Evolutionary conservation across 106 monocot species (phyloP).

Genomic region (Platanthera guangdongensis): DNA sequence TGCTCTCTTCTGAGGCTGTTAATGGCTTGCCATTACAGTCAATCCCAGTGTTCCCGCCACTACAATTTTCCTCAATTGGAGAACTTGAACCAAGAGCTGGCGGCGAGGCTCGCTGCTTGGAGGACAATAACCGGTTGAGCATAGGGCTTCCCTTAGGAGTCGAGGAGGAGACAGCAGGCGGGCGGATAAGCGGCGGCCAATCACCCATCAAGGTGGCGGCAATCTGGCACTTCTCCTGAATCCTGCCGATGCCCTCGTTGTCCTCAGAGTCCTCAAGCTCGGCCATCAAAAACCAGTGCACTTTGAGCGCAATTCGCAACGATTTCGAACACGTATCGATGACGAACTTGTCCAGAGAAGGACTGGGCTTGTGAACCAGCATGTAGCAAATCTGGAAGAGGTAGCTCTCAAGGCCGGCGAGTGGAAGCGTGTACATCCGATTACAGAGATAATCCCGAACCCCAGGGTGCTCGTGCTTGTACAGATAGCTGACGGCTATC

Average conservation of each 20-base stretch:
- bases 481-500: conserved; percentile 99
- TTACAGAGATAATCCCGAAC: conserved; percentile 98
- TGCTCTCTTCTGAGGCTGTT: conserved; percentile 55
- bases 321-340: conserved; percentile 92
- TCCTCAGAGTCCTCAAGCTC: conserved; percentile 94
- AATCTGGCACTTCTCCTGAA: conserved; percentile 99
- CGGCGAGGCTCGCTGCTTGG: conserved; percentile 67
- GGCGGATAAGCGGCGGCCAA: conserved; percentile 73
- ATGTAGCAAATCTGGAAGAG: conserved; percentile 99
- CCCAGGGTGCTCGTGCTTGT: conserved; percentile 92
- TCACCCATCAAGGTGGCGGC: conserved; percentile 87
- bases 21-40: conserved; percentile 21
- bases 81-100: conserved; percentile 29
- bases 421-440: conserved; percentile 93
- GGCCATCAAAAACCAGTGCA: conserved; percentile 93
- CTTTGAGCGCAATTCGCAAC: conserved; percentile 86
- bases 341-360: conserved; percentile 92
- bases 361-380: conserved; percentile 93
- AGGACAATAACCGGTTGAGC: conserved; percentile 69
- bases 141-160: conserved; percentile 37
- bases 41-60: background rate
- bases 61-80: conserved; percentile 18
- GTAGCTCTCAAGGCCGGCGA: conserved; percentile 73
- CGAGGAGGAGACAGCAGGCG: conserved; percentile 7
- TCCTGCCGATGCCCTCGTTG: conserved; percentile 57